Evolutionary conservation across 306 rosid genomes (phyloP).

Genomic region (Vigna reflexopilosa): DNA sequence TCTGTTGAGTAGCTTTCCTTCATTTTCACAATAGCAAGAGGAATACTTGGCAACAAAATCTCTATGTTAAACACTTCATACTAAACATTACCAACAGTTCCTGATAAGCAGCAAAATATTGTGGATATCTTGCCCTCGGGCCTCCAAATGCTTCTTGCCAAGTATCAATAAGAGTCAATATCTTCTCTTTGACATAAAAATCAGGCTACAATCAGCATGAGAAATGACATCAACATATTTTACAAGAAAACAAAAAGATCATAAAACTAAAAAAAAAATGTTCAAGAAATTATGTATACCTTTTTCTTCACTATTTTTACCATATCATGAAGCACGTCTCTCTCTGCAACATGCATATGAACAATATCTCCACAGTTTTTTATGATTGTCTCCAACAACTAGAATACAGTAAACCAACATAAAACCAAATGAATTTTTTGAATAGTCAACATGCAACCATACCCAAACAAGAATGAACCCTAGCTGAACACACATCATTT

Average conservation of each 20-base stretch:
- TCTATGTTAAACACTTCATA: neutral
- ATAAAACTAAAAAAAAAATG: constrained; percentile 38
- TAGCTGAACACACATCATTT: constrained; percentile 1
- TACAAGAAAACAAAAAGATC: constrained; percentile 37
- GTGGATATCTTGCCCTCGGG: constrained; percentile 97
- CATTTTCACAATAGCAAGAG: constrained; percentile 4
- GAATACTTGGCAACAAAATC: constrained; percentile 10
- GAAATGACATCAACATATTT: constrained; percentile 45
- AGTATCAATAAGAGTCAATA: constrained; percentile 84
- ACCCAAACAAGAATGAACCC: constrained; percentile 30
- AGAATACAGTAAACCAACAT: constrained; percentile 54
- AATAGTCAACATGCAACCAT: constrained; percentile 2
- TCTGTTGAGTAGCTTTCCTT: constrained; percentile 12
- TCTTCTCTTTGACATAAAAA: constrained; percentile 86
- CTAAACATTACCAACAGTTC: constrained; percentile 76
- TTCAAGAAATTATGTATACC: constrained; percentile 59
- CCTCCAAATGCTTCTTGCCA: constrained; percentile 99
- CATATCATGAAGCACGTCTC: constrained; percentile 94
- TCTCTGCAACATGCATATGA: constrained; percentile 99
- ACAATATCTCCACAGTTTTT: constrained; percentile 99
- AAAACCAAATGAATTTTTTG: constrained; percentile 51
- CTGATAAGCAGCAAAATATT: constrained; percentile 92
- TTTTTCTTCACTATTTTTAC: constrained; percentile 91
- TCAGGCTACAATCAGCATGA: constrained; percentile 79
- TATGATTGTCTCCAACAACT: constrained; percentile 93